Evolutionary conservation across 148 eudicot species (phyloP), one percentile per base, ranked within the genome.

Genomic region (Suaeda aralocaspica): DNA sequence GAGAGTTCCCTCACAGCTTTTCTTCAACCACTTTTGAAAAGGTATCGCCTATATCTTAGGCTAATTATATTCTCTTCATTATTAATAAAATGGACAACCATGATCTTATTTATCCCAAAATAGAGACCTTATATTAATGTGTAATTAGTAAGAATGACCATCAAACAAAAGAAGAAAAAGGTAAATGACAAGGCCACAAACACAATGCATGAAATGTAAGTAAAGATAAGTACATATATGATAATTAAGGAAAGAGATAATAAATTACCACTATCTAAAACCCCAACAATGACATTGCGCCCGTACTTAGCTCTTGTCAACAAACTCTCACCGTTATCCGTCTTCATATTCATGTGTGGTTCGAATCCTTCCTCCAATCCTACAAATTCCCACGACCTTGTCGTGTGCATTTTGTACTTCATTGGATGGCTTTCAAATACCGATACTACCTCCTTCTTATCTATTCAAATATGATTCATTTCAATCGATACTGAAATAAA

Each of bases 351-450:
- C 34, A 64, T 10, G 8, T 67, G 74, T 28, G 66, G 55, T 4
- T 53, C 67, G 4, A 52, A 31, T 74, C 52, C 75, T 68, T 85
- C 95, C 34, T 83, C 83, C 61, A 90, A 51, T 26, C 91, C 93
- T 33, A 85, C 76, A 75, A 92, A 92, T 51, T 85, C 93, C 98
- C 98, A 92, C 66, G 98, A 92, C 71, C 98, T 89, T 78, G 98
- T 92, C 11, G 98, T 92, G 65, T 92, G 98, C 83, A 84, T 46
- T 1, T 63, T 49, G 62, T 92, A 81, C 78, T 84, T 89, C 72
- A 71, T 72, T 52, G 96, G 88, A 60, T 85, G 73, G 80, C 93
- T 92, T 22, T 44, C 76, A 18, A 82, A 80, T 60, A 92, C 96
- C 3, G 82, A 78, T 5, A 83, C 85, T 52, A 92, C 96, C 69